Evolutionary conservation across 2,329 filamentous ascomycete genomes (phyloP).

Genomic region (Colletotrichum tamarilloi): DNA sequence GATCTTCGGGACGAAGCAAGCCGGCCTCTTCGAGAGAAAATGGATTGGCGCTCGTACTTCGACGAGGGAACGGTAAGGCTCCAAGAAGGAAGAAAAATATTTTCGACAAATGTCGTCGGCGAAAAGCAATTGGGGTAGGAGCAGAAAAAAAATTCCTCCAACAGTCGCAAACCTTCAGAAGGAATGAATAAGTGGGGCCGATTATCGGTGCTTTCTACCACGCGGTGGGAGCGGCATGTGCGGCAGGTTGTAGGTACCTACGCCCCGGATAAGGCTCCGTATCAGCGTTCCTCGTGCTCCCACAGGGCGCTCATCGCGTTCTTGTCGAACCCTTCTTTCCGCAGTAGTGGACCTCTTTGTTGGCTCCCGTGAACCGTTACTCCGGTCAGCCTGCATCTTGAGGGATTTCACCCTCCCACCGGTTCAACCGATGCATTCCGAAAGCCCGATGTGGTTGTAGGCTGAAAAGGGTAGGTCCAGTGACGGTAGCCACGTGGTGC

Average conservation of each 20-base stretch:
- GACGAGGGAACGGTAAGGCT: slow-evolving; percentile 24
- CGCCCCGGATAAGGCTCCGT: slow-evolving; percentile 22
- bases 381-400: not conserved
- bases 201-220: slow-evolving; percentile 11
- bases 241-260: not conserved
- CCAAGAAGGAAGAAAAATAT: slow-evolving; percentile 8
- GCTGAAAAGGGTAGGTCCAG: slow-evolving; percentile 1
- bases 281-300: not conserved
- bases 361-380: not conserved
- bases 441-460: not conserved
- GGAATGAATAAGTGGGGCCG: slow-evolving; percentile 17
- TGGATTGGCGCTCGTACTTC: not conserved
- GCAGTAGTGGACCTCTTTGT: not conserved
- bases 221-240: not conserved
- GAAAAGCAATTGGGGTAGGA: not conserved
- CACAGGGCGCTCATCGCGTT: not conserved
- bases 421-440: slow-evolving; percentile 25
- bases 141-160: slow-evolving; percentile 19
- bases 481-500: slow-evolving; percentile 28
- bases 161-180: slow-evolving; percentile 4
- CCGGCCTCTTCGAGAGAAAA: not conserved
- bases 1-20: not conserved
- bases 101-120: slow-evolving; percentile 7
- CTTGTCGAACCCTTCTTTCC: not conserved
- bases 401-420: not conserved